Percentiles rank a stretch among this genome's conserved stretches.
Conservation (phyloP, 2,329 filamentous ascomycete genomes). For the Whalleya microplaca region DNA sequence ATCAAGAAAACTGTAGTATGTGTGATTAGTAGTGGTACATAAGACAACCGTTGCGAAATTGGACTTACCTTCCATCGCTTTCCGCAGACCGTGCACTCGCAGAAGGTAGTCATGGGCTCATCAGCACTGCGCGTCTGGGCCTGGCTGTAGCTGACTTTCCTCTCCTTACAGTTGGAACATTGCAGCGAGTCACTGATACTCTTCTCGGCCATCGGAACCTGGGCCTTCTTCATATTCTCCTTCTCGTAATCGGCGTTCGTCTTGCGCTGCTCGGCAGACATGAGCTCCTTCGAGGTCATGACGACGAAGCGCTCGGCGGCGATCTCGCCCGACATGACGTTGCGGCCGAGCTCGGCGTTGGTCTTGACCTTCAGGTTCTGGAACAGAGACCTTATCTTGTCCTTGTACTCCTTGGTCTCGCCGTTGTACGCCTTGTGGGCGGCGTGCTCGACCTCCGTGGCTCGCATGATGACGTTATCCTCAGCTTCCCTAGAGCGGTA, state of each 20-base stretch:
- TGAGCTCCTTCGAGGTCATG: constrained; percentile 91
- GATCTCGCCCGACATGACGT: constrained; percentile 77
- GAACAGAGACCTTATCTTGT: constrained; percentile 90
- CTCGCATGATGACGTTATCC: constrained; percentile 71
- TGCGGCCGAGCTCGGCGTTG: constrained; percentile 75
- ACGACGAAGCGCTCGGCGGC: constrained; percentile 73
- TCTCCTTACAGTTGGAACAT: constrained; percentile 90
- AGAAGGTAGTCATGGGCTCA: constrained; percentile 85
- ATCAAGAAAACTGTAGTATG: constrained; percentile 32
- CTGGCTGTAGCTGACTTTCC: constrained; percentile 93
- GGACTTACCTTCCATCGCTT: constrained; percentile 71
- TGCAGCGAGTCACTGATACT: constrained; percentile 85
- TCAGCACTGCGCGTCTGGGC: constrained; percentile 95
- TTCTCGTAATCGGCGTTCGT: constrained; percentile 77
- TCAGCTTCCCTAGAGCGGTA: constrained; percentile 72
- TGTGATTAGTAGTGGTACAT: constrained; percentile 29
- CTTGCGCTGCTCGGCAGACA: constrained; percentile 78
- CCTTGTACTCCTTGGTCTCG: constrained; percentile 76
- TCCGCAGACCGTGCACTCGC: constrained; percentile 71
- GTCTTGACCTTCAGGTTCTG: constrained; percentile 93
- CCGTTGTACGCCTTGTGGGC: constrained; percentile 72
- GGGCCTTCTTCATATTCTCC: constrained; percentile 96
- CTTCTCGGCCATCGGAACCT: constrained; percentile 91
- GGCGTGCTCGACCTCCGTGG: constrained; percentile 82
- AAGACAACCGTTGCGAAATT: constrained; percentile 13